These are phyloP conservation scores for Aspergillus arachidicola DNA, from an alignment of 2,329 filamentous ascomycete species.

Conservation along the genomic window DNA sequence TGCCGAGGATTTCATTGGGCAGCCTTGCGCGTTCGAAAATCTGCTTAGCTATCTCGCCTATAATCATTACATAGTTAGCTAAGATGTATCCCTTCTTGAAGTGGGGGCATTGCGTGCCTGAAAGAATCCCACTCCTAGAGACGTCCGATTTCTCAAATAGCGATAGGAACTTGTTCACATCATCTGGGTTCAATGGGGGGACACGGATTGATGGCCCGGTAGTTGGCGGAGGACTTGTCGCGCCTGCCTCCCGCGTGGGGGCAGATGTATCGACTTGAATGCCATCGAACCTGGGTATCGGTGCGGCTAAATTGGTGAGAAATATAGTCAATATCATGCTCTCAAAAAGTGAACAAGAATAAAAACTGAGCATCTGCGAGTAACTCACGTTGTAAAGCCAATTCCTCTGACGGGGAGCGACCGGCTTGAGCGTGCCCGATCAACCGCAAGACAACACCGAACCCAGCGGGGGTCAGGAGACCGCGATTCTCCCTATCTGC, in stretches of 20 bases:
- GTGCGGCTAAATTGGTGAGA: slow-evolving; percentile 59
- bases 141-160: slow-evolving; percentile 88
- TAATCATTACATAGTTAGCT: slow-evolving; percentile 16
- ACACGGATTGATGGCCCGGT: slow-evolving; percentile 73
- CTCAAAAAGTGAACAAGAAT: background rate
- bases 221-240: slow-evolving; percentile 47
- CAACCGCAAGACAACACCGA: slow-evolving; percentile 87
- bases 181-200: slow-evolving; percentile 83
- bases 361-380: background rate
- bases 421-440: slow-evolving; percentile 95
- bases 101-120: slow-evolving; percentile 50
- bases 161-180: slow-evolving; percentile 83
- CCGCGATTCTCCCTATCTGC: slow-evolving; percentile 96
- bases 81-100: background rate
- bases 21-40: slow-evolving; percentile 94
- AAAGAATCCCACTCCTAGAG: slow-evolving; percentile 69
- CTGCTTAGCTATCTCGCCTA: slow-evolving; percentile 81
- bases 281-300: slow-evolving; percentile 91
- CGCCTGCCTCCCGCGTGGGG: slow-evolving; percentile 54
- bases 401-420: slow-evolving; percentile 74
- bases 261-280: slow-evolving; percentile 53
- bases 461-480: slow-evolving; percentile 87
- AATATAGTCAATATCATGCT: background rate
- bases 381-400: slow-evolving; percentile 73
- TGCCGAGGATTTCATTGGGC: slow-evolving; percentile 86